Conservation (phyloP, 2,329 filamentous ascomycete species). For the Fusarium siculi region DNA sequence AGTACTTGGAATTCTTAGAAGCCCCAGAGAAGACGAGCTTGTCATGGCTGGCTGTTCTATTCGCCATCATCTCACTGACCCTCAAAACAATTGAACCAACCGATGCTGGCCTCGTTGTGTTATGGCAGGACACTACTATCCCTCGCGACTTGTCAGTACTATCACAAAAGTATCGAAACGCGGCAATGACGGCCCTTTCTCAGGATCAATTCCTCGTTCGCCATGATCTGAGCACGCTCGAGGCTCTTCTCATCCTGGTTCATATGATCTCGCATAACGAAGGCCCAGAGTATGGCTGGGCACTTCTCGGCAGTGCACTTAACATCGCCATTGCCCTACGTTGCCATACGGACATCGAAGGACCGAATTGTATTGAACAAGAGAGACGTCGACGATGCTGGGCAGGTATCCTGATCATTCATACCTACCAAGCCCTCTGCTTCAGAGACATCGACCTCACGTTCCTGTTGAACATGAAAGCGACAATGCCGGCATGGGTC, state of each 20-base stretch:
- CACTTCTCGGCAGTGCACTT: slow-evolving; percentile 3
- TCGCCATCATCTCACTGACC: background rate
- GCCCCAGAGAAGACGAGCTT: background rate
- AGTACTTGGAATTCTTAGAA: background rate
- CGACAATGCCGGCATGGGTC: background rate
- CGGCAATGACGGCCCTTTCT: slow-evolving; percentile 1
- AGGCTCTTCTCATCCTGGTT: slow-evolving; percentile 5
- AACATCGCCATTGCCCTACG: slow-evolving; percentile 4
- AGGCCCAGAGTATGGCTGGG: slow-evolving; percentile 9
- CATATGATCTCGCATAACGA: slow-evolving; percentile 14
- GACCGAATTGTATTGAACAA: background rate
- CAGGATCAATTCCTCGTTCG: slow-evolving; percentile 3
- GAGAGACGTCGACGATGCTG: background rate
- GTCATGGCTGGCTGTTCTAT: slow-evolving; percentile 4
- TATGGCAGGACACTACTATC: slow-evolving; percentile 1
- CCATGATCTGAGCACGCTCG: background rate
- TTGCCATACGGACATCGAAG: background rate
- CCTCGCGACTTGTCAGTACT: background rate
- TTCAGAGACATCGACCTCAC: slow-evolving; percentile 16
- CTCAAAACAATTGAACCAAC: slow-evolving; percentile 1
- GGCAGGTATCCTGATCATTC: background rate
- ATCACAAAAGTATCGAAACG: background rate
- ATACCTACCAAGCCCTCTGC: slow-evolving; percentile 2
- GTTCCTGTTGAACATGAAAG: slow-evolving; percentile 11
- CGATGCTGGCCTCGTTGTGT: background rate